These are phyloP conservation scores for Gyrodon lividus DNA, from an alignment of 768 basidiomycete species.

Conservation along the genomic window DNA sequence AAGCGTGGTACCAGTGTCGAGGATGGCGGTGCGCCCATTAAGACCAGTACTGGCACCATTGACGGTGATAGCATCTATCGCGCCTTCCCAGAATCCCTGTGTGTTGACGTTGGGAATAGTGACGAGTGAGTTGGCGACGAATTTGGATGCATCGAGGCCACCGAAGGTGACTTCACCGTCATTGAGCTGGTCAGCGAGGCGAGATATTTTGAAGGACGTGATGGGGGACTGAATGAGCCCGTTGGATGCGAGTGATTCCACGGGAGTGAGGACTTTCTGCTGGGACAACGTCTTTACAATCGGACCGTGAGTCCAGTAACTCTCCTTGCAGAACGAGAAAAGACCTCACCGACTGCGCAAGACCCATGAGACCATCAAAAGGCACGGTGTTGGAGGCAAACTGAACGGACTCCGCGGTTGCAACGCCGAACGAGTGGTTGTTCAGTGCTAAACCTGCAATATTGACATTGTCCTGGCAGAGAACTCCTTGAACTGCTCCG, in stretches of 20 bases:
- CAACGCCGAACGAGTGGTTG: conserved; percentile 68
- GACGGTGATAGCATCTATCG: conserved; percentile 56
- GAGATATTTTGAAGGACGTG: conserved; percentile 78
- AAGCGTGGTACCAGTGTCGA: conserved; percentile 50
- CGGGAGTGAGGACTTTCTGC: conserved; percentile 62
- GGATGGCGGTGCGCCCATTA: conserved; percentile 66
- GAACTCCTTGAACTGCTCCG: conserved; percentile 62
- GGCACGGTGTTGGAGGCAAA: conserved; percentile 50
- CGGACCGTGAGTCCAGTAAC: neutral
- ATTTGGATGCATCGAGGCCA: conserved; percentile 68
- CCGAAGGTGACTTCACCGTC: conserved; percentile 86
- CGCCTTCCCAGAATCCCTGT: conserved; percentile 80
- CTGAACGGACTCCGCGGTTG: conserved; percentile 55
- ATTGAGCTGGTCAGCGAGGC: conserved; percentile 58
- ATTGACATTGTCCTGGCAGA: conserved; percentile 60
- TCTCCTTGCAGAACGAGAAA: conserved; percentile 8
- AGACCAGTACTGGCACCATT: conserved; percentile 54
- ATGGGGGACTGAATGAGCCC: conserved; percentile 63
- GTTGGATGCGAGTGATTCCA: conserved; percentile 62
- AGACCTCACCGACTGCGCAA: conserved; percentile 62
- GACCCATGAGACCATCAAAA: conserved; percentile 78
- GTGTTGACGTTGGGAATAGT: conserved; percentile 62
- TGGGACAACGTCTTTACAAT: conserved; percentile 54
- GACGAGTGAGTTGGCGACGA: conserved; percentile 55
- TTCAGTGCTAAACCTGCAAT: conserved; percentile 61